Base-by-base conservation (phyloP, 495 filamentous ascomycete species). In the Platismatia glauca region DNA sequence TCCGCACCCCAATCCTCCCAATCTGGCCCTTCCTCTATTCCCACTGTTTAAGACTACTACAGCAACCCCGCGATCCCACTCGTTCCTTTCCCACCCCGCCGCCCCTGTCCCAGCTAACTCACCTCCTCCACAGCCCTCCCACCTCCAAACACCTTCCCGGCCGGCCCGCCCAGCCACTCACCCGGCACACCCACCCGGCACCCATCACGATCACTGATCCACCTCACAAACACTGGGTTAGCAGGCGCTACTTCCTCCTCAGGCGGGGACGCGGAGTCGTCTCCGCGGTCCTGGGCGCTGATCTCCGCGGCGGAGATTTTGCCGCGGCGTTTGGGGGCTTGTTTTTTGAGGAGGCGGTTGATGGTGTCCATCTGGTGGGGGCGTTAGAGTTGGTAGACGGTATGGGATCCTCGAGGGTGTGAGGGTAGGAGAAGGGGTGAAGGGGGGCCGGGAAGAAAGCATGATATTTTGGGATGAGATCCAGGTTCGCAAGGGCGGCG, bases 291-390 rank as follows among this genome's bases (percentile, higher is more conserved):
- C 72, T 82, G 46, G 73, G 73, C 77, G 34, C 44, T 41, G 34
- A 66, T 71, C 41, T 84, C 80, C 7, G 72, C 78, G 13, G 77
- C 78, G 11, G 76, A 71, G 38, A 76, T 74, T 63, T 76, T 79
- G 55, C 80, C 84, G 50, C 80, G 86, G 66, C 80, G 86, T 74
- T 97, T 97, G 27, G 93, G 92, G 7, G 91, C 89, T 76, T 97
- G 95, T 69, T 96, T 96, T 73, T 91, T 91, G 58, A 97, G 84
- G 34, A 98, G 85, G 59, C 93, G 90, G 75, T 97, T 97, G 79
- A 98, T 97, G 18, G 94, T 98, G 72, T 97, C 93, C 87, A 96
- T 95, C 92, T 91, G 61, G 31, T 74, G 38, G 24, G 24, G 41
- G 37, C 22, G 60, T 71, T 65, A 67, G 65, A 15, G 33, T 6